Evolutionary conservation across 2,329 filamentous ascomycete genomes (phyloP).

Genomic region (Claviceps humidiphila): DNA sequence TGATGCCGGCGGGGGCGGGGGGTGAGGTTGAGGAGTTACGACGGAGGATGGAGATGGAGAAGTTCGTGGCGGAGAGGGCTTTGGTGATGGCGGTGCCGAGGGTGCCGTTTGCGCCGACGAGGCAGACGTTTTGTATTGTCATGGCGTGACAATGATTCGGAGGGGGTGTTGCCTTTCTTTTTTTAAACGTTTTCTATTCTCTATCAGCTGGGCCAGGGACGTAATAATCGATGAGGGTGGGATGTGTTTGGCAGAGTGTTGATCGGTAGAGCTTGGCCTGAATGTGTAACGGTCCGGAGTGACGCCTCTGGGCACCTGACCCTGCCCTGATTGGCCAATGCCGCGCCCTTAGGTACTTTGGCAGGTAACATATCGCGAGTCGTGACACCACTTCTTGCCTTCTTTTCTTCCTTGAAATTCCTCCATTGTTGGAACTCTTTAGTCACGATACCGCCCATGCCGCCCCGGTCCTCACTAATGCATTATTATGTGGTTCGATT

Average conservation of each 20-base stretch:
- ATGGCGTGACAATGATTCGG: background rate
- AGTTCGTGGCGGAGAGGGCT: conserved; percentile 21
- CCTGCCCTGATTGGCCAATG: too few species aligned
- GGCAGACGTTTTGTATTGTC: conserved; percentile 18
- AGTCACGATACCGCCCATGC: too few species aligned
- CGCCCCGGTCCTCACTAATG: too few species aligned
- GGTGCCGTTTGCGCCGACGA: conserved; percentile 24
- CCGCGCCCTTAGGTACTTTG: too few species aligned
- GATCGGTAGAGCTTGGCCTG: background rate
- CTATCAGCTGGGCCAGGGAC: background rate
- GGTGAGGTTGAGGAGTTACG: conserved; percentile 25
- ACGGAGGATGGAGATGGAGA: conserved; percentile 42
- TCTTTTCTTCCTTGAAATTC: too few species aligned
- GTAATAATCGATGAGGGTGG: background rate
- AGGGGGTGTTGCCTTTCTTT: background rate
- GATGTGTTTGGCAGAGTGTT: background rate
- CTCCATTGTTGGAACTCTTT: too few species aligned
- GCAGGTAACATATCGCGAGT: too few species aligned
- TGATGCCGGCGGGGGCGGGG: conserved; percentile 9
- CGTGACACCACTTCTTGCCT: too few species aligned
- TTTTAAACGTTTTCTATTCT: background rate
- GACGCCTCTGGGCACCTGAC: too few species aligned
- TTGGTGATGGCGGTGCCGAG: conserved; percentile 26
- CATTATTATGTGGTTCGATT: too few species aligned
- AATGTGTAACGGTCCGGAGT: too few species aligned